Base-by-base conservation (phyloP, 2,329 filamentous ascomycete species). In the Apiospora sp. region DNA sequence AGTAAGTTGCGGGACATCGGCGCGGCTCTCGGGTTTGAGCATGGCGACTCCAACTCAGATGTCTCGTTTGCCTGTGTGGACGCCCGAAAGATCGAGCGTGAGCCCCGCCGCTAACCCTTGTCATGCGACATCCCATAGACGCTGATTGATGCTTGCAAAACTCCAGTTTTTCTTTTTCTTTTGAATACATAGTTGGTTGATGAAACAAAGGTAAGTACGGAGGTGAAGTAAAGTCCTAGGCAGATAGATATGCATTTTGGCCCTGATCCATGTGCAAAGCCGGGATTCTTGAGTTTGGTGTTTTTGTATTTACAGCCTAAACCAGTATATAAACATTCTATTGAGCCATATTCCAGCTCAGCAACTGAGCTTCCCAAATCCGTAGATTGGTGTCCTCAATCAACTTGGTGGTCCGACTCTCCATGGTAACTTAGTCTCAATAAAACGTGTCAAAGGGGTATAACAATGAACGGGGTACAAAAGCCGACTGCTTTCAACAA, bases 21-120 rank as follows among this genome's bases (percentile, higher is more conserved):
- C 10, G 19, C 22, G 22, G 58, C 58, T n/a, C 12, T 64, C 7
- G 22, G 58, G 16, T n/a, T n/a, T 41, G 58, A 49, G 54, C 30
- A 22, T n/a, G n/a, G 44, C 4, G 67, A 69, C 10, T 30, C 69
- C 5, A 34, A 70, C 13, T 73, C 72, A 12, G 72, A 73, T 46
- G 49, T 64, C 24, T 73, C 72, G 24, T 73, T 73, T 64, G 72
- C 69, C 13, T 73, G 72, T 43, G 69, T 48, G 19, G 71, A 46
- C 19, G 71, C 71, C 16, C 68, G 71, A 7, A 43, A 19, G 34
- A 37, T 72, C 22, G 71, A 72, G 68, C 8, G 13, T 14, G 41
- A 49, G 22, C 49, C 34, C 19, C 46, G 14, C n/a, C 12, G 58
- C 19, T 10, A 37, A n/a, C 30, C 30, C 37, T 6, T 67, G 16